Conservation (phyloP, 2,329 filamentous ascomycete genomes). For the Ophiostoma sp. region DNA sequence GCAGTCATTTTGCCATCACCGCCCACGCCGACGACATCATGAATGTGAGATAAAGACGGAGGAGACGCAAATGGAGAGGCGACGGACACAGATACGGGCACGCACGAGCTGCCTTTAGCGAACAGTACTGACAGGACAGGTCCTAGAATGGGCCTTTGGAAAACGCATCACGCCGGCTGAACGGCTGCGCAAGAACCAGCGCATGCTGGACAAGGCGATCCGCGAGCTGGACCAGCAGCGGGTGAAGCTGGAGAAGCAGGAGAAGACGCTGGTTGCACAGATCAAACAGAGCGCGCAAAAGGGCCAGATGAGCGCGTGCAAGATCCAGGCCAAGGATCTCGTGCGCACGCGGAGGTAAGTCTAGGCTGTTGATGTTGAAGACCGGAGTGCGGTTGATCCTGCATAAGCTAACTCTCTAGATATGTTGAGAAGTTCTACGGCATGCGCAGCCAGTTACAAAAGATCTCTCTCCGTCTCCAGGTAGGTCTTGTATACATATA, state of each 20-base stretch:
- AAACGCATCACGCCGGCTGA: slow-evolving; percentile 98
- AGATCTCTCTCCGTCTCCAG: slow-evolving; percentile 69
- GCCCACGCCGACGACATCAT: slow-evolving; percentile 14
- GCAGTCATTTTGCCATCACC: background rate
- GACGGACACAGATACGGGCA: too few species aligned
- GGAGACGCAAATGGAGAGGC: background rate
- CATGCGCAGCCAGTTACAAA: slow-evolving; percentile 95
- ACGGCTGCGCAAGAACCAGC: slow-evolving; percentile 87
- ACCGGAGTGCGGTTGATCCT: too few species aligned
- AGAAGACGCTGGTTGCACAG: slow-evolving; percentile 91
- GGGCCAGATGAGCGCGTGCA: slow-evolving; percentile 95
- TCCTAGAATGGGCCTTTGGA: slow-evolving; percentile 98
- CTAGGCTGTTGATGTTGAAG: background rate
- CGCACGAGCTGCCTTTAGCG: background rate
- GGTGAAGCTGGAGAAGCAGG: slow-evolving; percentile 94
- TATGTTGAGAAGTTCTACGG: slow-evolving; percentile 98
- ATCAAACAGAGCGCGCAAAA: slow-evolving; percentile 99
- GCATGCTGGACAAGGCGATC: slow-evolving; percentile 94
- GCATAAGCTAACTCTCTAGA: slow-evolving; percentile 39
- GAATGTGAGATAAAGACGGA: slow-evolving; percentile 22
- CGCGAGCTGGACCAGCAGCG: slow-evolving; percentile 92
- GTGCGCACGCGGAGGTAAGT: slow-evolving; percentile 76
- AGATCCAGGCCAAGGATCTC: slow-evolving; percentile 96
- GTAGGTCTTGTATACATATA: background rate
- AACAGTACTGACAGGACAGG: slow-evolving; percentile 46